Base-by-base conservation (phyloP, 352 stramenopile genomes). In the Phytophthora pinifolia region DNA sequence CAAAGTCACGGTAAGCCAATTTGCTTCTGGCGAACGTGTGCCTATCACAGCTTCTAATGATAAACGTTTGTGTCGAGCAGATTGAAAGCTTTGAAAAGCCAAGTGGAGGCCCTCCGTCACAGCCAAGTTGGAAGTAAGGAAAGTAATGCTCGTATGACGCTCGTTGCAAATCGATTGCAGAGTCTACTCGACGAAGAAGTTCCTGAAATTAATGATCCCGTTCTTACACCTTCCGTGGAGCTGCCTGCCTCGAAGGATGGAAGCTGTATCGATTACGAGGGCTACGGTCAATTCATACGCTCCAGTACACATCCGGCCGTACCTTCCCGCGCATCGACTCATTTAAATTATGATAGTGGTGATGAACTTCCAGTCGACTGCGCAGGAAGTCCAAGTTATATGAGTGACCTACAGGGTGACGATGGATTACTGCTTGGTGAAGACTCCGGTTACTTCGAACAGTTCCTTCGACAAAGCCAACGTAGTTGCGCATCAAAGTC, bases 311-410 rank as follows among this genome's bases (percentile, higher is more conserved):
- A 54, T 32, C 29, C 39, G n/a, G 18, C 35, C n/a, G 34, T 45
- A 3, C 18, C 18, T 42, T 50, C 38, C 2, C 9, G 45, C 14
- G 32, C 52, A 46, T 57, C 44, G 5, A 57, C 43, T 35, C 15
- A 62, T 38, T 62, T 38, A 34, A 33, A 58, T 14, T 33, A 67
- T 38, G 17, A 43, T 27, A 62, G 44, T 13, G 54, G 30, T 29
- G 50, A 60, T 31, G 51, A 72, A 42, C 27, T 67, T 30, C 39
- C 55, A 17, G 39, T 67, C 5, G 62, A 63, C 35, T 32, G 46
- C 14, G 20, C 31, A 29, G 53, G n/a, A 9, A 50, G 9, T 17
- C 42, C 36, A 35, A 9, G 14, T 3, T 51, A 65, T 46, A 37
- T 15, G 13, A 38, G 54, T 39, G 47, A 49, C 37, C 14, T 14